Evolutionary conservation across 2,329 filamentous ascomycete species (phyloP).

Genomic region (Aspergillus felis): DNA sequence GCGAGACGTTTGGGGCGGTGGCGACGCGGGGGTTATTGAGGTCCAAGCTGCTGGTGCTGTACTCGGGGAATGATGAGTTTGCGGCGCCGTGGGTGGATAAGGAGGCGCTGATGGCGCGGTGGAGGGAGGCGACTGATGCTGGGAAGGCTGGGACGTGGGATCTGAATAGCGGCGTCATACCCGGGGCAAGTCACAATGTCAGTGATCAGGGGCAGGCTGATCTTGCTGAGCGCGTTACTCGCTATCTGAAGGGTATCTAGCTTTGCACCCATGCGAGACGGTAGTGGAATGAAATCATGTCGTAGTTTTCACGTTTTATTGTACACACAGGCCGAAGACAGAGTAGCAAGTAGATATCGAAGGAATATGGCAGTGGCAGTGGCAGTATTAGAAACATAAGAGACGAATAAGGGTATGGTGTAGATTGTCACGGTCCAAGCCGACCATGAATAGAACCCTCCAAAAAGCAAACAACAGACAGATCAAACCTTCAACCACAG

Average conservation of each 20-base stretch:
- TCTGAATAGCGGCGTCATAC: constrained; percentile 47
- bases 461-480: no score
- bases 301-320: neutral
- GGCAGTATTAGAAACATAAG: constrained; percentile 9
- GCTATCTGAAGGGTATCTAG: constrained; percentile 30
- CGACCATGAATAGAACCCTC: neutral
- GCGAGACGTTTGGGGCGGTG: constrained; percentile 60
- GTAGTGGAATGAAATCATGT: neutral
- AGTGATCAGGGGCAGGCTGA: constrained; percentile 47
- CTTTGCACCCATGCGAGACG: neutral
- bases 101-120: constrained; percentile 39
- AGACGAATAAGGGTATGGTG: neutral
- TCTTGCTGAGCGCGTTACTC: constrained; percentile 31
- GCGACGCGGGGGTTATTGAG: constrained; percentile 33
- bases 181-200: constrained; percentile 48
- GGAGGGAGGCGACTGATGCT: constrained; percentile 40
- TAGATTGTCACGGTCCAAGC: neutral
- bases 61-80: constrained; percentile 46
- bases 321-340: constrained; percentile 5
- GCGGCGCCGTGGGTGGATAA: constrained; percentile 45
- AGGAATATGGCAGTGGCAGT: neutral
- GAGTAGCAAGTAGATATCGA: constrained; percentile 8
- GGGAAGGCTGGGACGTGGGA: constrained; percentile 43
- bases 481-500: constrained; percentile 72
- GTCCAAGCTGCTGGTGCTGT: constrained; percentile 41